Evolutionary conservation across 2,329 filamentous ascomycete genomes (phyloP), one percentile per base, ranked within the genome.

Genomic region (Botrytis squamosa): DNA sequence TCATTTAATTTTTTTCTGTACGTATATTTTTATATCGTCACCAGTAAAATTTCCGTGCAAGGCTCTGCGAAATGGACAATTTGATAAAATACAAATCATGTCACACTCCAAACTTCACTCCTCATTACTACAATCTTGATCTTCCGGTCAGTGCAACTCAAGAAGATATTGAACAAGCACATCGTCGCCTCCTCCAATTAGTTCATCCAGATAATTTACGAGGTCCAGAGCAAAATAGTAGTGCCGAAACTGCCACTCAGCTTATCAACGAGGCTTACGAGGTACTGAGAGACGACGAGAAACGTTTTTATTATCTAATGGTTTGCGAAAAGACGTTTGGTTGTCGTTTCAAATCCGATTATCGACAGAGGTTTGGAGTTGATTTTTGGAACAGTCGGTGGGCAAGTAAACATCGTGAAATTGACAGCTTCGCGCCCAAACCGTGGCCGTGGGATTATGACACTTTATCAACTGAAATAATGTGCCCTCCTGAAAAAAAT

Each of bases 111-210:
- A 29, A 33, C 8, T 44, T 44, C 18, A 68, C 18, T 12, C 49
- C 63, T n/a, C 70, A 72, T 44, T 68, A 72, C 42, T 72, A 68
- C 52, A 73, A 73, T 38, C 71, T 73, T 38, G 42, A 60, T 22
- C 16, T 73, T 42, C 71, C 64, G 8, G 25, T 33, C 12, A 25
- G 62, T 62, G 71, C 71, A 16, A 60, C 55, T 8, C 25, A 16
- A 33, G 18, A 29, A 18, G 22, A 73, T 6, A 36, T 73, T 18
- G 40, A 52, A 25, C 22, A 60, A 25, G 40, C 71, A 49, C 40
- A 73, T 42, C 33, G 18, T 18, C 64, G 40, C 12, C 55, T 73
- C 10, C 6, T 20, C 8, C 6, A 5, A 14, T 22, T 29, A 16
- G 18, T 73, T 3, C 52, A 73, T n/a, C 64, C 71, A 20, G 64